These are phyloP conservation scores for Lyophyllum semitale DNA, from an alignment of 768 basidiomycete species.

Conservation along the genomic window DNA sequence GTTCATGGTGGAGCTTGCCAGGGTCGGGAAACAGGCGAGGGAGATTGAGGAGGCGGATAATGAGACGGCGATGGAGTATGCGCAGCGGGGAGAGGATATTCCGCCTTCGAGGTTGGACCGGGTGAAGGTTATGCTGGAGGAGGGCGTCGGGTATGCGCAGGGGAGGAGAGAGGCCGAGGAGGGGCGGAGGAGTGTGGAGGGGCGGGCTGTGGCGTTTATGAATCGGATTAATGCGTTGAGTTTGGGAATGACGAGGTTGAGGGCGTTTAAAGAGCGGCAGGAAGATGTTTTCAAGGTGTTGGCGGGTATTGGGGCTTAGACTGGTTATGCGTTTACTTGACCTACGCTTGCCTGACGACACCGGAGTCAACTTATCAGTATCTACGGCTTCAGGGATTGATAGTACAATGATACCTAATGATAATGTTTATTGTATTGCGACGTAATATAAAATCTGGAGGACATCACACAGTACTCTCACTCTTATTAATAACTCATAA, in stretches of 20 bases:
- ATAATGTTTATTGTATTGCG: too few relatives aligned
- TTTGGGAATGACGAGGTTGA: constrained; percentile 67
- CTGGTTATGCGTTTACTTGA: too few relatives aligned
- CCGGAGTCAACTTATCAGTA: too few relatives aligned
- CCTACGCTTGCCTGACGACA: too few relatives aligned
- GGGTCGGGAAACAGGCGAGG: constrained; percentile 52
- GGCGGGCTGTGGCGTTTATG: constrained; percentile 68
- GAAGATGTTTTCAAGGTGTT: constrained; percentile 70
- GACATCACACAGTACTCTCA: too few relatives aligned
- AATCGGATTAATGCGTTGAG: constrained; percentile 79
- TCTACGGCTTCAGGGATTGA: too few relatives aligned
- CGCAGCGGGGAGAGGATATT: constrained; percentile 35
- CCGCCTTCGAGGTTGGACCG: constrained; percentile 55
- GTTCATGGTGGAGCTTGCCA: constrained; percentile 67
- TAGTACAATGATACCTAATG: too few relatives aligned
- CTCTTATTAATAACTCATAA: too few relatives aligned
- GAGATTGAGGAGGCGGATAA: constrained; percentile 59
- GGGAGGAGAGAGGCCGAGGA: constrained; percentile 26
- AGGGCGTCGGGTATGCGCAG: constrained; percentile 52
- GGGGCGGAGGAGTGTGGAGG: constrained; percentile 56
- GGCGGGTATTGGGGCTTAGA: constrained; percentile 41
- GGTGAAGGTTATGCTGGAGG: constrained; percentile 56
- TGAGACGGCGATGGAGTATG: constrained; percentile 44
- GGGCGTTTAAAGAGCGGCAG: constrained; percentile 74
- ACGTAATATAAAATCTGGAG: too few relatives aligned